phyloP scores from a whole-genome alignment of 441 rosid genomes.

The Pelargonium myrrhifolium region DNA sequence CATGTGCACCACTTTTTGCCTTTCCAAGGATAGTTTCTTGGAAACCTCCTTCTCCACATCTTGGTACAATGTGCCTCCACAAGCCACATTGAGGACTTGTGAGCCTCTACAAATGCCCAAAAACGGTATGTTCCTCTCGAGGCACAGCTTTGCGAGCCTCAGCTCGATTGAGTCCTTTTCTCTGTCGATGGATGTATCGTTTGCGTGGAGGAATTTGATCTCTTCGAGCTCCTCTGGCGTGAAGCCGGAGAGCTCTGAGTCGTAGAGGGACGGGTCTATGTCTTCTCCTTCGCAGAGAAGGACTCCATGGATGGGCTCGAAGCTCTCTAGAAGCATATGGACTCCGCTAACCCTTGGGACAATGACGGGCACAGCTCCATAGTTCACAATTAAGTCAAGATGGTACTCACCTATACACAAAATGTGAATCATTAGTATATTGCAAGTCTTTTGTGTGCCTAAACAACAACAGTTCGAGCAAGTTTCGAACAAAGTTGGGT shows the following conservation, averaged over 20 bases:
- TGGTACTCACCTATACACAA: conserved; percentile 60
- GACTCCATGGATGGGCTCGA: conserved; percentile 84
- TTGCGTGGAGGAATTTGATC: conserved; percentile 40
- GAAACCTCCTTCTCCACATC: conserved; percentile 54
- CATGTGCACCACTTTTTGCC: conserved; percentile 31
- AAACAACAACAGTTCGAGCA: too few species aligned
- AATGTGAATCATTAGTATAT: too few species aligned
- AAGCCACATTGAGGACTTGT: conserved; percentile 71
- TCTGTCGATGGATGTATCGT: conserved; percentile 54
- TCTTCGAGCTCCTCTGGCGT: conserved; percentile 58
- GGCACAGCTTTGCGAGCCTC: conserved; percentile 60
- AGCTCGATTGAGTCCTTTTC: conserved; percentile 75
- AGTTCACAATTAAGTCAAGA: conserved; percentile 63
- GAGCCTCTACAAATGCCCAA: conserved; percentile 89
- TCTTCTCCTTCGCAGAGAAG: conserved; percentile 61
- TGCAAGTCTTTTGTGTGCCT: too few species aligned
- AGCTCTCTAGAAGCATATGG: conserved; percentile 67
- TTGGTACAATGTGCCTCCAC: conserved; percentile 73
- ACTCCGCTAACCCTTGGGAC: conserved; percentile 76
- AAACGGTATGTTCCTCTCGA: conserved; percentile 64
- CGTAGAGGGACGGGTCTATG: conserved; percentile 66
- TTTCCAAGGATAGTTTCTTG: conserved; percentile 14
- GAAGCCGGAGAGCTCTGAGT: conserved; percentile 36
- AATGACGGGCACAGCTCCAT: conserved; percentile 79
- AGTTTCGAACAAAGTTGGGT: too few species aligned